Percentiles rank a stretch among this genome's conserved stretches.
Conservation (phyloP, 768 basidiomycete species). For the Lyophyllum atratum region DNA sequence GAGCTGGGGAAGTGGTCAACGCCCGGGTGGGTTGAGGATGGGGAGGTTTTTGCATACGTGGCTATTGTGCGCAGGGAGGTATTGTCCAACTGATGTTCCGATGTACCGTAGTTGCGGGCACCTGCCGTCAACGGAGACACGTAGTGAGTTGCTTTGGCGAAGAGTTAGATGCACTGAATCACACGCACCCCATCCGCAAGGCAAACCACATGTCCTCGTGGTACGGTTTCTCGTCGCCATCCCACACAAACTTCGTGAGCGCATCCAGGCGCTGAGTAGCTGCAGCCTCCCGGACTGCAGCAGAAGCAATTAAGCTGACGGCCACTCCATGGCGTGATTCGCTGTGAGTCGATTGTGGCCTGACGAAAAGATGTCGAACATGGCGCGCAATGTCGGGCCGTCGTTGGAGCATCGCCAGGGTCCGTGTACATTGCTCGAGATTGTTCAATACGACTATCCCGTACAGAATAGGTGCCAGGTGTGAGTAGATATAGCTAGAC, state of each 20-base stretch:
- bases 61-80: slow-evolving; percentile 58
- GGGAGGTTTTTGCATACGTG: slow-evolving; percentile 49
- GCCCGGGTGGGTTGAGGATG: slow-evolving; percentile 1
- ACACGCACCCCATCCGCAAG: slow-evolving; percentile 60
- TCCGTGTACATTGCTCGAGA: slow-evolving; percentile 59
- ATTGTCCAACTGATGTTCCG: slow-evolving; percentile 61
- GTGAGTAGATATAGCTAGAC: slow-evolving; percentile 56
- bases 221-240: slow-evolving; percentile 65
- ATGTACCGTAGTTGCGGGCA: slow-evolving; percentile 68
- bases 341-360: slow-evolving; percentile 35
- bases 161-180: background rate
- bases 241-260: slow-evolving; percentile 69
- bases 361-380: slow-evolving; percentile 58
- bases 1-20: slow-evolving; percentile 40
- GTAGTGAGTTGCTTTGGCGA: slow-evolving; percentile 1
- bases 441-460: slow-evolving; percentile 54
- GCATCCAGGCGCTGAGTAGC: slow-evolving; percentile 56
- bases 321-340: slow-evolving; percentile 23
- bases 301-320: slow-evolving; percentile 45
- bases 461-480: slow-evolving; percentile 62
- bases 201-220: slow-evolving; percentile 81
- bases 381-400: slow-evolving; percentile 65
- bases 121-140: slow-evolving; percentile 32
- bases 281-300: slow-evolving; percentile 52
- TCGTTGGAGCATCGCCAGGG: slow-evolving; percentile 62